These are phyloP conservation scores for Pythium brachiatum DNA, from an alignment of 352 stramenopile genomes.

Conservation along the genomic window DNA sequence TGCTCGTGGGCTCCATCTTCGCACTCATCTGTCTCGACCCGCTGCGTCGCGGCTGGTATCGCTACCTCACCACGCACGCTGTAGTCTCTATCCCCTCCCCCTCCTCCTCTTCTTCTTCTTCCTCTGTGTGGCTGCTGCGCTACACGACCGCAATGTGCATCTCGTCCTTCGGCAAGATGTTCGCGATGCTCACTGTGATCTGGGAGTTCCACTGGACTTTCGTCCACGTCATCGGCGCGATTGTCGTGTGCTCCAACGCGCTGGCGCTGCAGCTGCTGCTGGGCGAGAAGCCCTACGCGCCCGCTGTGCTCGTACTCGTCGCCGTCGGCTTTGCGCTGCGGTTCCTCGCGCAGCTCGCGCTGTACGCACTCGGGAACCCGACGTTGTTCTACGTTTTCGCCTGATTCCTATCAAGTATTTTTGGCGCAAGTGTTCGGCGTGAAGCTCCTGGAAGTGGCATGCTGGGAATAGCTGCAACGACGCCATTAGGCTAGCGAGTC, in stretches of 20 bases:
- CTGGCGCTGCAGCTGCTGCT: slow-evolving; percentile 71
- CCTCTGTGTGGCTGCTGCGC: slow-evolving; percentile 28
- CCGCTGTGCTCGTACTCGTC: slow-evolving; percentile 38
- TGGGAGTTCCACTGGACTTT: slow-evolving; percentile 88
- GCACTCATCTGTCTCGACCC: slow-evolving; percentile 48
- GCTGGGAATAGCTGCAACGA: slow-evolving; percentile 12
- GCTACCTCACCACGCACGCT: slow-evolving; percentile 24
- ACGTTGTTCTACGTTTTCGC: slow-evolving; percentile 75
- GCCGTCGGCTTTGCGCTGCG: slow-evolving; percentile 36
- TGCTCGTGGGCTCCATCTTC: slow-evolving; percentile 55
- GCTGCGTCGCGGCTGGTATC: slow-evolving; percentile 49
- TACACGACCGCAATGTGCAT: slow-evolving; percentile 71
- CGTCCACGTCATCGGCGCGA: slow-evolving; percentile 72
- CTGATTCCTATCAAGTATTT: slow-evolving; percentile 26
- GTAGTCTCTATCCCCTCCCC: not conserved
- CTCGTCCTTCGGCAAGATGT: slow-evolving; percentile 82
- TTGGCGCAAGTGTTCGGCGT: not conserved
- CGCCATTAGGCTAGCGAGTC: not conserved
- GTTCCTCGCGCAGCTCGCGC: slow-evolving; percentile 41
- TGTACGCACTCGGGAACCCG: slow-evolving; percentile 73
- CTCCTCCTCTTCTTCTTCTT: too few species aligned
- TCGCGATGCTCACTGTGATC: slow-evolving; percentile 80
- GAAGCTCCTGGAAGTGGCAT: not conserved
- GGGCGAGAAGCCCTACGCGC: slow-evolving; percentile 27
- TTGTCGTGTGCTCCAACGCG: slow-evolving; percentile 74